Evolutionary conservation across 163 green algal species (phyloP).

Genomic region (Volvox carteri): DNA sequence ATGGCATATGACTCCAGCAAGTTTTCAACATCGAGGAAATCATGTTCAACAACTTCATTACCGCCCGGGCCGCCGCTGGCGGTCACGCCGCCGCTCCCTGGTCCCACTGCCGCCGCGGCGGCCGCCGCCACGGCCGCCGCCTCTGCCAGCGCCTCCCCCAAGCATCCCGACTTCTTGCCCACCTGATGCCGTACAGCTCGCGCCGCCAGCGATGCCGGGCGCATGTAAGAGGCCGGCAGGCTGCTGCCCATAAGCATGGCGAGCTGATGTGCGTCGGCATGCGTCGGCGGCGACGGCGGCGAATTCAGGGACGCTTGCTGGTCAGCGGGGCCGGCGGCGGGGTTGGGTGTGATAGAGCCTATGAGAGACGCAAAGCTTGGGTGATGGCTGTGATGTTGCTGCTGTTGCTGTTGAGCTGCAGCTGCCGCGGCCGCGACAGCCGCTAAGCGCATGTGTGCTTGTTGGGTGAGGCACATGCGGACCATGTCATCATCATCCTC

Average conservation of each 20-base stretch:
- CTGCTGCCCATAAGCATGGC: conserved; percentile 40
- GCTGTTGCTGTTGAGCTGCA: conserved; percentile 34
- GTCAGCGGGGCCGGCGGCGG: not conserved
- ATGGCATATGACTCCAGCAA: conserved; percentile 93
- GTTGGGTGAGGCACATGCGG: conserved; percentile 88
- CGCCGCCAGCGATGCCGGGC: conserved; percentile 40
- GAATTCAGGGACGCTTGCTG: conserved; percentile 17
- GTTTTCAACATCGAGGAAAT: conserved; percentile 86
- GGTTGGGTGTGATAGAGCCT: not conserved
- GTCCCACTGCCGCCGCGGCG: not conserved
- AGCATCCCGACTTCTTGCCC: conserved; percentile 13
- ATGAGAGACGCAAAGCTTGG: not conserved
- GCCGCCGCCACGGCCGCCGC: conserved; percentile 34
- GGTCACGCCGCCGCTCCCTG: conserved; percentile 34
- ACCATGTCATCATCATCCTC: conserved; percentile 94
- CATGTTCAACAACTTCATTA: conserved; percentile 52
- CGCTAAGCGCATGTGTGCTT: conserved; percentile 49
- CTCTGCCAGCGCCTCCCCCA: conserved; percentile 43
- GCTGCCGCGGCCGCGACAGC: conserved; percentile 28
- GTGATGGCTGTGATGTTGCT: conserved; percentile 27
- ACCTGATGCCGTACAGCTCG: conserved; percentile 35
- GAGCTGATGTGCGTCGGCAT: conserved; percentile 35
- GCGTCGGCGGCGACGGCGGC: not conserved
- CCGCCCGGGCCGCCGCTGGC: not conserved
- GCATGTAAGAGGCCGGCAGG: conserved; percentile 19